Percentiles rank a stretch among this genome's conserved stretches.
Evolutionary conservation across 116 monocot species (phyloP).

Genomic region (Posidonia oceanica): DNA sequence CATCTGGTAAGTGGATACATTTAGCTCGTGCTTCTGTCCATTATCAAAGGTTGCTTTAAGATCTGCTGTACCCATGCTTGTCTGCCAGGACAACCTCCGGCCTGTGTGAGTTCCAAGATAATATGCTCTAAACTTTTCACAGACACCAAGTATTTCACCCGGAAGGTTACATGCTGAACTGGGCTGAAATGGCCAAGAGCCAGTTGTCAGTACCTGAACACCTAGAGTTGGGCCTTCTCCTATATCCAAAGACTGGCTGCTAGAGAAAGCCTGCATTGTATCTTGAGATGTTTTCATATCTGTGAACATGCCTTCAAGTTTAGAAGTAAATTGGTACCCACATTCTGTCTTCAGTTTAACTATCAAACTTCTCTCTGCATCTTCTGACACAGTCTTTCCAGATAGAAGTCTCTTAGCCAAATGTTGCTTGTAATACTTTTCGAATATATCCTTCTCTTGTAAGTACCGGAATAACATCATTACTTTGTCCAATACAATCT

Average conservation of each 20-base stretch:
- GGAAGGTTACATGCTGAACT: constrained; percentile 66
- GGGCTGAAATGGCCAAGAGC: constrained; percentile 82
- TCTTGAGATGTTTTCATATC: constrained; percentile 93
- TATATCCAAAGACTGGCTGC: constrained; percentile 28
- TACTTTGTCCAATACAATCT: constrained; percentile 74
- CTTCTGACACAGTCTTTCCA: constrained; percentile 84
- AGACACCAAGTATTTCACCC: constrained; percentile 53
- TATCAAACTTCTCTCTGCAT: constrained; percentile 86
- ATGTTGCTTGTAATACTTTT: constrained; percentile 95
- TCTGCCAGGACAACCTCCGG: constrained; percentile 81
- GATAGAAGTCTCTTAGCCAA: constrained; percentile 89
- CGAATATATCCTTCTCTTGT: constrained; percentile 88
- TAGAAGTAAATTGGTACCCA: constrained; percentile 93
- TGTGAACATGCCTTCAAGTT: constrained; percentile 94
- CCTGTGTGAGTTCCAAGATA: constrained; percentile 91
- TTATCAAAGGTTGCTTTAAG: constrained; percentile 66
- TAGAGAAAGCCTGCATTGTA: constrained; percentile 77
- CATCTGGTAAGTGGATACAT: constrained; percentile 89
- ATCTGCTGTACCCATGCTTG: constrained; percentile 85
- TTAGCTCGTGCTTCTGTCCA: constrained; percentile 75
- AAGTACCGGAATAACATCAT: constrained; percentile 89
- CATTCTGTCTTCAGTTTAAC: constrained; percentile 94
- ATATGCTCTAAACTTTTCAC: constrained; percentile 55
- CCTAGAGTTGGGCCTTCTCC: constrained; percentile 47
- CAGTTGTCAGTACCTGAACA: constrained; percentile 79